Conservation (phyloP, 371 early-diverging fungal species). For the Apophysomyces sp. region DNA sequence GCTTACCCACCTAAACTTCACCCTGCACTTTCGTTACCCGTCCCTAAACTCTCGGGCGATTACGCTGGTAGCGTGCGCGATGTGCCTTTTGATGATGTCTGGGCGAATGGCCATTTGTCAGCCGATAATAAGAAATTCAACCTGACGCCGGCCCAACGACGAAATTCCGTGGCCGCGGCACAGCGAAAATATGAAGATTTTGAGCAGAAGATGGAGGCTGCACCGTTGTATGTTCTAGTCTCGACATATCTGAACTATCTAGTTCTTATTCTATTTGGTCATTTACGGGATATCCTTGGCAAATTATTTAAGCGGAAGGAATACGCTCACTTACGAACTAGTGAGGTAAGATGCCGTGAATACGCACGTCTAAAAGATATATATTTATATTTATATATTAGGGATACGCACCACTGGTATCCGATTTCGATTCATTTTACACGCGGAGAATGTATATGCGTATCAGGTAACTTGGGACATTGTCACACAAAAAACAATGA, state of each 20-base stretch:
- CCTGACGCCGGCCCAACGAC: slow-evolving; percentile 46
- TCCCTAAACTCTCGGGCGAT: slow-evolving; percentile 11
- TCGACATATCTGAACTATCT: slow-evolving; percentile 95
- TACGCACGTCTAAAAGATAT: neutral
- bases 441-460: slow-evolving; percentile 92
- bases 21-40: slow-evolving; percentile 19
- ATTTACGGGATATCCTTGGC: slow-evolving; percentile 85
- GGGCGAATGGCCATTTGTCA: neutral
- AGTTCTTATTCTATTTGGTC: slow-evolving; percentile 90
- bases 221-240: slow-evolving; percentile 72
- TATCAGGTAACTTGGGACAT: slow-evolving; percentile 71
- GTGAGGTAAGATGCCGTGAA: slow-evolving; percentile 51
- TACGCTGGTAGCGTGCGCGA: slow-evolving; percentile 2
- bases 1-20: slow-evolving; percentile 37
- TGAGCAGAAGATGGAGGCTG: slow-evolving; percentile 55
- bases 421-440: slow-evolving; percentile 98
- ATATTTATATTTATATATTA: slow-evolving; percentile 10
- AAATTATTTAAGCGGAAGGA: slow-evolving; percentile 70
- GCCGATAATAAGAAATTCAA: slow-evolving; percentile 3
- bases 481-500: too few relatives aligned
- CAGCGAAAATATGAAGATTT: slow-evolving; percentile 35
- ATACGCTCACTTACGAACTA: slow-evolving; percentile 70
- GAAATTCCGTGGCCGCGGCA: slow-evolving; percentile 50
- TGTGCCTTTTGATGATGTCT: slow-evolving; percentile 13
- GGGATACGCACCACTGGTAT: slow-evolving; percentile 90